A percentile compares a stretch with the other conserved stretches of the same genome.
phyloP scores from a whole-genome alignment of 1,284 basidiomycete genomes.

The Pseudozyma thailandica region DNA sequence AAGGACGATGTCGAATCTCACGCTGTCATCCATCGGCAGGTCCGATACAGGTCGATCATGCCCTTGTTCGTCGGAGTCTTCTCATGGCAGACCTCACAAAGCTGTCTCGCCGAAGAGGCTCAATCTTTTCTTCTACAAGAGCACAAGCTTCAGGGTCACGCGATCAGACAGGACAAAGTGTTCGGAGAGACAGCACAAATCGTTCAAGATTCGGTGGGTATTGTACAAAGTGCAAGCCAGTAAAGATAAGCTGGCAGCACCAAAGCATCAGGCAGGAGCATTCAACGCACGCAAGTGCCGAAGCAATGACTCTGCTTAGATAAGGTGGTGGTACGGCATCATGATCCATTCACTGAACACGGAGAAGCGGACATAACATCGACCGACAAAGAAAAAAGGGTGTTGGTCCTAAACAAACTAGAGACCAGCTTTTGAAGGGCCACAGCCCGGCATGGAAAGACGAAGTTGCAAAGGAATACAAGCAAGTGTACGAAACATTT shows the following conservation, averaged over 20 bases:
- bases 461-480: slow-evolving; percentile 2
- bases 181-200: slow-evolving; percentile 14
- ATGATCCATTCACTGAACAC: slow-evolving; percentile 40
- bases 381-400: slow-evolving; percentile 18
- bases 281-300: slow-evolving; percentile 1
- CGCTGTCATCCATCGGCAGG: background rate
- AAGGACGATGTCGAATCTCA: background rate
- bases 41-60: background rate
- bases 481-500: slow-evolving; percentile 36
- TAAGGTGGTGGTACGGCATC: slow-evolving; percentile 19
- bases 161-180: too few relatives aligned
- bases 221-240: slow-evolving; percentile 40
- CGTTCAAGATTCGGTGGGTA: slow-evolving; percentile 16
- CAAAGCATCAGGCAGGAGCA: slow-evolving; percentile 16
- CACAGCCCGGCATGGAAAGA: slow-evolving; percentile 8
- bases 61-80: background rate
- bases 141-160: too few relatives aligned
- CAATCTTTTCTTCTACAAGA: background rate
- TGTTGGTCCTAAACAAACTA: slow-evolving; percentile 21
- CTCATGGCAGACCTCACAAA: background rate
- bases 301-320: background rate
- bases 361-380: slow-evolving; percentile 36
- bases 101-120: background rate
- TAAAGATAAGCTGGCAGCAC: slow-evolving; percentile 7
- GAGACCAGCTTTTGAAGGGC: slow-evolving; percentile 43